Evolutionary conservation across 2,329 filamentous ascomycete species (phyloP), one percentile per base, ranked within the genome.

Genomic region (Bimuria novae-zelandiae): DNA sequence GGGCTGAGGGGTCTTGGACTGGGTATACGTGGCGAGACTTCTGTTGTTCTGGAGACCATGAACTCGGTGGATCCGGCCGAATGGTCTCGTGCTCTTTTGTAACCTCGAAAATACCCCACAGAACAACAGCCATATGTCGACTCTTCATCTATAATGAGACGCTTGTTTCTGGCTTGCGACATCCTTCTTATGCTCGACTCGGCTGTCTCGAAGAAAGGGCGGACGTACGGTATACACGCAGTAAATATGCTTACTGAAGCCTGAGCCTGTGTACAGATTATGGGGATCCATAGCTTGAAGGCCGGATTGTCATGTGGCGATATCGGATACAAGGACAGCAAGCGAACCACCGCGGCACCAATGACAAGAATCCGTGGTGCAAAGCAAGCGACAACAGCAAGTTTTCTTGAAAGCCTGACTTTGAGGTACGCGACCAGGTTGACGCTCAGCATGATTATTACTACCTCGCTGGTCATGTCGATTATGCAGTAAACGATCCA

Each of bases 401-500:
- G 7, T 22, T 73, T 73, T 16, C 55, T 52, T 1, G 59, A 63
- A 12, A 67, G 30, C 6, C 42, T 53, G 22, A 71, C 56, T 40
- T 62, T 57, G 12, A 67, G 57, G 36, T 67, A 66, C n/a, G 59
- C 60, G 6, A 71, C 68, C 5, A 72, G 54, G 33, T 64, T 64
- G 11, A 72, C 54, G 4, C 68, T 67, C 33, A 71, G 57, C 59
- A 67, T 59, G 45, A 73, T 57, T 7, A 73, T 65, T 10, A 59
- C 55, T 10, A 71, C 47, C 37, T 73, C 70, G 14, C 63, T 69
- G 5, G 61, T 62, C 52, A 70, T 63, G 29, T 73, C 70, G 33
- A 71, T 56, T 40, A 66, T 63, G 55, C 67, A 70, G 49, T 66
- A 73, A 3, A 69, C 51, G n/a, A 68, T 59, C 70, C 70, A 71